Evolutionary conservation across 768 basidiomycete species (phyloP).

Genomic region (Pholiota conissans): DNA sequence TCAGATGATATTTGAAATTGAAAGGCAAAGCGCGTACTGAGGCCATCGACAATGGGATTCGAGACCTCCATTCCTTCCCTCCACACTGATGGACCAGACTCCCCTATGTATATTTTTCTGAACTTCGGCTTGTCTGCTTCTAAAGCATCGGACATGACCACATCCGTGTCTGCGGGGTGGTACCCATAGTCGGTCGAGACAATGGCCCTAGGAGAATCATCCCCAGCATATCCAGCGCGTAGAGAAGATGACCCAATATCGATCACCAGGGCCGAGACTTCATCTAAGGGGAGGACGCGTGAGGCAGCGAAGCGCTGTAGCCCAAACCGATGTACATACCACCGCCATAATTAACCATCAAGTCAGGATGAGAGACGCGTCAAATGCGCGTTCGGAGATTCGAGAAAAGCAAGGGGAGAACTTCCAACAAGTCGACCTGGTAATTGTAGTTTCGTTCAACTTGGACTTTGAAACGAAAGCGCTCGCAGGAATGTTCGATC

Average conservation of each 20-base stretch:
- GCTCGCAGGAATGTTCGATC: slow-evolving; percentile 8
- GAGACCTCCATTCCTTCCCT: slow-evolving; percentile 84
- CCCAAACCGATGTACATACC: slow-evolving; percentile 45
- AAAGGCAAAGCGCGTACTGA: slow-evolving; percentile 54
- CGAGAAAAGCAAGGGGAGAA: neutral
- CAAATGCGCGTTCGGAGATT: neutral
- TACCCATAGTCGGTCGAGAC: slow-evolving; percentile 90
- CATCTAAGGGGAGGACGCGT: slow-evolving; percentile 54
- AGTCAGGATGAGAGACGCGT: slow-evolving; percentile 1
- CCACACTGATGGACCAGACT: slow-evolving; percentile 89
- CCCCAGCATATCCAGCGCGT: slow-evolving; percentile 96
- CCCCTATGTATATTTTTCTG: slow-evolving; percentile 77
- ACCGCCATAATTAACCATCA: slow-evolving; percentile 89
- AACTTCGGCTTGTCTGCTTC: slow-evolving; percentile 38
- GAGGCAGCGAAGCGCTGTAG: slow-evolving; percentile 6
- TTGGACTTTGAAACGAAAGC: neutral
- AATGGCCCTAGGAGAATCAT: slow-evolving; percentile 92
- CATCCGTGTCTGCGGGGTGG: slow-evolving; percentile 51
- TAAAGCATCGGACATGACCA: slow-evolving; percentile 53
- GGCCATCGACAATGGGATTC: slow-evolving; percentile 81
- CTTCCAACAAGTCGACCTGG: neutral
- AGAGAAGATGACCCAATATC: slow-evolving; percentile 91
- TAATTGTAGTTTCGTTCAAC: neutral
- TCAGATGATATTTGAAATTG: neutral
- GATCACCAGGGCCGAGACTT: slow-evolving; percentile 94